Base-by-base conservation (phyloP, 1,284 basidiomycete species). In the Malassezia pachydermatis region DNA sequence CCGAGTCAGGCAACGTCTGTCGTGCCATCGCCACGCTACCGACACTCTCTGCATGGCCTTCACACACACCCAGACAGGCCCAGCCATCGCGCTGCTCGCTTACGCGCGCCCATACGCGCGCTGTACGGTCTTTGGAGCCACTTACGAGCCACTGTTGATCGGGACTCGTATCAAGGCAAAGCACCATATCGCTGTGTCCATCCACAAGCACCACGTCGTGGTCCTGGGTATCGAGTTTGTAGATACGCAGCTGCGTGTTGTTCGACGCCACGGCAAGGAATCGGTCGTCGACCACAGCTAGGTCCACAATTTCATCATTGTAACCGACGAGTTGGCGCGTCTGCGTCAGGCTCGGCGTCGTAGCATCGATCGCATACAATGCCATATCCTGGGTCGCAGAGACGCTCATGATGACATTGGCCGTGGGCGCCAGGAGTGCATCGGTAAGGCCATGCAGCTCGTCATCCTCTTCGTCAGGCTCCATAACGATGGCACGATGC, bases 361-460 rank as follows among this genome's bases (percentile, higher is more conserved):
- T 89, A 74, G 22, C 11, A n/a, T 22, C 44, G 20, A 8, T 11
- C n/a, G 29, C 29, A 30, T 30, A n/a, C 10, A 58, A 34, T 39
- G 90, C 79, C 59, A 99, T 86, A 63, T 95, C 96, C 75, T 96
- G 92, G 72, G 98, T 92, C 23, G 87, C 88, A 68, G 95, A 89
- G 7, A 92, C 77, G 4, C 49, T 55, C n/a, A 88, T 86, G 17
- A 90, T 77, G 4, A 38, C 17, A 20, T 30, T 1, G 28, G 40
- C 19, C 14, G 38, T 19, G 1, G 43, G n/a, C 7, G 58, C n/a
- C 24, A 51, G 44, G 25, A 62, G 61, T 10, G 65, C 58, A 4
- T 60, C 63, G 1, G 54, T 62, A 46, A 70, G 58, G 16, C 62
- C 67, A 16, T 58, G 55, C 13, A 62, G 57, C 23, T 61, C 54